Conservation (phyloP, 257 asterid genomes). For the Echites panduratus region DNA sequence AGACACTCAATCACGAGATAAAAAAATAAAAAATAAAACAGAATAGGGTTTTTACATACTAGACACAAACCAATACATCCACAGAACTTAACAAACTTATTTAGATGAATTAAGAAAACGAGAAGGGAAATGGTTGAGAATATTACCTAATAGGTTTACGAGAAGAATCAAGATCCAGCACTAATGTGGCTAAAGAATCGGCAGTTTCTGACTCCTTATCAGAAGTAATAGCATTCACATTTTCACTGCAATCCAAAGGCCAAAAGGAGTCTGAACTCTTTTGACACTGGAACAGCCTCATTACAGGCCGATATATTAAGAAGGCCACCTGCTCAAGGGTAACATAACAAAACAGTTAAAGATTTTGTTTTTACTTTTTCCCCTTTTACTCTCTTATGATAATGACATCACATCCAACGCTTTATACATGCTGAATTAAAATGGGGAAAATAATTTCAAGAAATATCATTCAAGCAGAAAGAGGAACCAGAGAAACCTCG, state of each 20-base stretch:
- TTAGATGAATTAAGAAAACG: background rate
- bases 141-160: conserved; percentile 60
- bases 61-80: background rate
- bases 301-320: conserved; percentile 89
- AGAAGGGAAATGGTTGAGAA: conserved; percentile 15
- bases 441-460: conserved; percentile 12
- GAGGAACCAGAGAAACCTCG: conserved; percentile 50
- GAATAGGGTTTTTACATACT: background rate
- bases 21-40: background rate
- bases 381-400: background rate
- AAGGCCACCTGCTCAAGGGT: conserved; percentile 75
- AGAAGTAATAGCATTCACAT: conserved; percentile 29
- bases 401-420: background rate
- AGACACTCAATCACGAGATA: background rate
- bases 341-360: conserved; percentile 6
- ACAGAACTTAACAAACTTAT: background rate
- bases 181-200: conserved; percentile 36
- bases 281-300: conserved; percentile 88
- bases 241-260: conserved; percentile 73
- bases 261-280: conserved; percentile 54
- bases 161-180: conserved; percentile 78
- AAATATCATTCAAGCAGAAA: conserved; percentile 12
- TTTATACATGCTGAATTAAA: conserved; percentile 1
- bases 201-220: conserved; percentile 57
- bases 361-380: background rate